These are phyloP conservation scores for Lunasporangiospora selenospora DNA, from an alignment of 192 early-diverging fungal species.

Conservation along the genomic window DNA sequence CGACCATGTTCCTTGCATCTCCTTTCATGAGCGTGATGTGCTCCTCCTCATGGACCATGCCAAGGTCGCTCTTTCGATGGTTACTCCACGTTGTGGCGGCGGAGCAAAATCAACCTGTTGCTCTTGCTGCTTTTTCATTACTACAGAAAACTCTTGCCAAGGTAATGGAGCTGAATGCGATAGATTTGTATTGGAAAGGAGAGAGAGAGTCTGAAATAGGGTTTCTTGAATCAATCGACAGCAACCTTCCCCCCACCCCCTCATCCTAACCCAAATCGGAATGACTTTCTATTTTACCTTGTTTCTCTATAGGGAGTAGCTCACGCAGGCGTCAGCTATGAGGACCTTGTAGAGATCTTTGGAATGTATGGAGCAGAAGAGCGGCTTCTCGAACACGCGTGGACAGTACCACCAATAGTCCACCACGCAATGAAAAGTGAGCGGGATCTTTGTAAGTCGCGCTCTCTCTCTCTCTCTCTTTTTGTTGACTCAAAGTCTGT, in stretches of 20 bases:
- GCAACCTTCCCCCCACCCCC: too few relatives aligned
- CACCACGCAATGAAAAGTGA: constrained; percentile 6
- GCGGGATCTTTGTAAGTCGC: constrained; percentile 11
- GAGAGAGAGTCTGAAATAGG: too few relatives aligned
- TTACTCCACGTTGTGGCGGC: constrained; percentile 17
- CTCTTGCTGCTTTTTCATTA: constrained; percentile 12
- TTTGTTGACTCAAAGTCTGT: too few relatives aligned
- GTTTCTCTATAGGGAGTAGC: constrained; percentile 14
- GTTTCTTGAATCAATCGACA: too few relatives aligned
- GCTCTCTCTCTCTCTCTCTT: not conserved
- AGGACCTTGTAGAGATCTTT: constrained; percentile 21
- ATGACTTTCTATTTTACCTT: too few relatives aligned
- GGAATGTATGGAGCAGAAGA: constrained; percentile 26
- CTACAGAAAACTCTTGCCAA: constrained; percentile 20
- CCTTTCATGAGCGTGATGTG: constrained; percentile 16
- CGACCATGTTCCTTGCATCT: constrained; percentile 13
- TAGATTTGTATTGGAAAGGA: too few relatives aligned
- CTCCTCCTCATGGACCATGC: constrained; percentile 32
- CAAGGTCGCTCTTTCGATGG: constrained; percentile 32
- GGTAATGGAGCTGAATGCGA: constrained; percentile 7
- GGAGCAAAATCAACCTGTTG: constrained; percentile 18
- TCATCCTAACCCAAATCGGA: too few relatives aligned
- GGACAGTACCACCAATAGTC: constrained; percentile 27
- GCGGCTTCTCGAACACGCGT: constrained; percentile 9
- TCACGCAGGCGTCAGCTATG: constrained; percentile 20